phyloP scores from a whole-genome alignment of 495 filamentous ascomycete genomes.

The Tuber aestivum region DNA sequence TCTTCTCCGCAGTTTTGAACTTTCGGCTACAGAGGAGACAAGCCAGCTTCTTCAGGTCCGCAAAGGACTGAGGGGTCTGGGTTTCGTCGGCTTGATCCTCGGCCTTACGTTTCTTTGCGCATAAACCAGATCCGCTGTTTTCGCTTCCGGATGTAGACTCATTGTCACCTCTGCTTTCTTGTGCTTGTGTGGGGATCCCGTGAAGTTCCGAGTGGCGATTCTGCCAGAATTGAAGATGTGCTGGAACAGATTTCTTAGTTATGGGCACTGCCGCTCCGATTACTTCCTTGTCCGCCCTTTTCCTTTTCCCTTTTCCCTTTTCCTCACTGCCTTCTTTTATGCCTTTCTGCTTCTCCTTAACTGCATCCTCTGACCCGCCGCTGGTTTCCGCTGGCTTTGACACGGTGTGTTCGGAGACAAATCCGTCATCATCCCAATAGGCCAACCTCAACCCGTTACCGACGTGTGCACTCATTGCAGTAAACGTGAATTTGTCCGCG shows the following conservation, averaged over 20 bases:
- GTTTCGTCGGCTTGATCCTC: slow-evolving; percentile 19
- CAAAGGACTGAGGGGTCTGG: slow-evolving; percentile 53
- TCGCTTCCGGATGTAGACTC: slow-evolving; percentile 35
- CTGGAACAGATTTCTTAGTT: slow-evolving; percentile 49
- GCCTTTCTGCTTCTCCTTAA: slow-evolving; percentile 46
- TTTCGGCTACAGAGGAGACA: slow-evolving; percentile 72
- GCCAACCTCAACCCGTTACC: slow-evolving; percentile 58
- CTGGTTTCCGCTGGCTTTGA: slow-evolving; percentile 48
- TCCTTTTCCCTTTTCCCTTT: slow-evolving; percentile 63
- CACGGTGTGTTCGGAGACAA: slow-evolving; percentile 61
- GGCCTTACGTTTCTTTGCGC: slow-evolving; percentile 28
- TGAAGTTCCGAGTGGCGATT: slow-evolving; percentile 81
- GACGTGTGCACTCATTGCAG: slow-evolving; percentile 58
- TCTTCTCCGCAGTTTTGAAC: slow-evolving; percentile 62
- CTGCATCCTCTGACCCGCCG: slow-evolving; percentile 1
- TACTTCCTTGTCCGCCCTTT: slow-evolving; percentile 55
- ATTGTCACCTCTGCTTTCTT: slow-evolving; percentile 14
- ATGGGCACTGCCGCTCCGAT: slow-evolving; percentile 44
- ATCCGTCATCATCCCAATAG: slow-evolving; percentile 82
- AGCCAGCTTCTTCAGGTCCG: slow-evolving; percentile 62
- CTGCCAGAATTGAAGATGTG: slow-evolving; percentile 81
- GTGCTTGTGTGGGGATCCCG: slow-evolving; percentile 44
- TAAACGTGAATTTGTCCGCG: slow-evolving; percentile 62
- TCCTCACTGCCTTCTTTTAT: slow-evolving; percentile 34
- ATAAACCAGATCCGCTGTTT: slow-evolving; percentile 26